These are phyloP conservation scores for Hamigera avellanea DNA, from an alignment of 495 filamentous ascomycete species.

Conservation along the genomic window DNA sequence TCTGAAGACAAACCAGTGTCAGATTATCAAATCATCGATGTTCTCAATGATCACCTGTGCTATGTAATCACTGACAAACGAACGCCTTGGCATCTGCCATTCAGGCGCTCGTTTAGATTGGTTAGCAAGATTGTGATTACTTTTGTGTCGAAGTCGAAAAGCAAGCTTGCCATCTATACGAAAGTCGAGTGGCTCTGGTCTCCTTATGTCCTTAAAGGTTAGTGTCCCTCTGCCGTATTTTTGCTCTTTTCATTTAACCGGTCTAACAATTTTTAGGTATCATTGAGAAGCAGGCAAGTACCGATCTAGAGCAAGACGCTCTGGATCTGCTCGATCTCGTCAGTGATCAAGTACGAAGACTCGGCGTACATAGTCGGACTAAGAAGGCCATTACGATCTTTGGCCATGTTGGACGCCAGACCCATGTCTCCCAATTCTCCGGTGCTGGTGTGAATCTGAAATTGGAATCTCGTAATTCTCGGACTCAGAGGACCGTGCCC, in stretches of 20 bases:
- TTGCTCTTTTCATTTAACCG: neutral
- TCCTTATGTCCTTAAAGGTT: slow-evolving; percentile 50
- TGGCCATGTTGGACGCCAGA: slow-evolving; percentile 70
- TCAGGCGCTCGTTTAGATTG: slow-evolving; percentile 65
- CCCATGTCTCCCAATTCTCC: slow-evolving; percentile 51
- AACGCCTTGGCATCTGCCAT: slow-evolving; percentile 83
- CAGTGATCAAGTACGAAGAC: slow-evolving; percentile 72
- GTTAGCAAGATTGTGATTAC: slow-evolving; percentile 91
- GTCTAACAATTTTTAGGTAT: slow-evolving; percentile 29
- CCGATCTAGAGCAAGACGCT: slow-evolving; percentile 72
- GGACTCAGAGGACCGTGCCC: slow-evolving; percentile 54
- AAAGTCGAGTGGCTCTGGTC: slow-evolving; percentile 73
- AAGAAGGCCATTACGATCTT: slow-evolving; percentile 88
- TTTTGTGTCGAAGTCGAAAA: slow-evolving; percentile 79
- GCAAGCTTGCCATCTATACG: slow-evolving; percentile 80
- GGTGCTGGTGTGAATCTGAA: slow-evolving; percentile 25
- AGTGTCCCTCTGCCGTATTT: slow-evolving; percentile 10
- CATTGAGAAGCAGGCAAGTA: slow-evolving; percentile 68
- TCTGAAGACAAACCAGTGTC: slow-evolving; percentile 46
- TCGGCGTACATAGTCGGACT: slow-evolving; percentile 68
- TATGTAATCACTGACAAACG: slow-evolving; percentile 87
- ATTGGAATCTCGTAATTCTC: slow-evolving; percentile 36
- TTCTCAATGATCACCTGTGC: slow-evolving; percentile 88
- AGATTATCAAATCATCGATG: slow-evolving; percentile 83
- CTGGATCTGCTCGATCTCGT: slow-evolving; percentile 77